Conservation (phyloP, 768 basidiomycete genomes). For the Clathrus columnatus region DNA sequence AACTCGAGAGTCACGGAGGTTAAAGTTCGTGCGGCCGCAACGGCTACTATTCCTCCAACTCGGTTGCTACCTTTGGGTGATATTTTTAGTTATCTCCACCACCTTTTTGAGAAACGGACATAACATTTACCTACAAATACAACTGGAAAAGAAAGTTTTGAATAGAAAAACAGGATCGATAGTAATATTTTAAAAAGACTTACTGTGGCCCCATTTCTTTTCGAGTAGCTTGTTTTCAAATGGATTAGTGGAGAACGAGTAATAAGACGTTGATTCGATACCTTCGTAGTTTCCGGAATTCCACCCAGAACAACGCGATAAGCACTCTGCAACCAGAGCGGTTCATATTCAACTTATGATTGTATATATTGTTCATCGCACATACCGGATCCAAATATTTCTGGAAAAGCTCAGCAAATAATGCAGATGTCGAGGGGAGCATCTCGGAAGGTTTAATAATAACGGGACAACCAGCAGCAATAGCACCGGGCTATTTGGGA, state of each 20-base stretch:
- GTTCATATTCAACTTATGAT: background rate
- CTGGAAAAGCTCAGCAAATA: constrained; percentile 18
- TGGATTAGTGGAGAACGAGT: background rate
- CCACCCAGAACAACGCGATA: constrained; percentile 14
- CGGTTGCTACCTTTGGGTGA: constrained; percentile 29
- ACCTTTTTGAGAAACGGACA: background rate
- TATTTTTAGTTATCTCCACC: background rate
- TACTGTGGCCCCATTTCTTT: constrained; percentile 60
- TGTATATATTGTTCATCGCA: background rate
- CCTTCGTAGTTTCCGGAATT: constrained; percentile 11
- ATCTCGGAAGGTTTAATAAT: constrained; percentile 19
- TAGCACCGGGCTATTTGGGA: background rate
- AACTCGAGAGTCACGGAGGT: constrained; percentile 55
- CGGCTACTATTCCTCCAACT: constrained; percentile 57
- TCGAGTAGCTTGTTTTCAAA: background rate
- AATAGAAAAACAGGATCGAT: constrained; percentile 11
- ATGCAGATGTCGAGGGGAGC: constrained; percentile 7
- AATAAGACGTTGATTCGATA: background rate
- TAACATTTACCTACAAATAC: constrained; percentile 34
- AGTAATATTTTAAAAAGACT: background rate
- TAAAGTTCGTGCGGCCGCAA: constrained; percentile 68
- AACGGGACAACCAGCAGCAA: constrained; percentile 10
- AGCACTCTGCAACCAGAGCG: background rate
- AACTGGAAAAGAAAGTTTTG: constrained; percentile 26
- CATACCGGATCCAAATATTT: constrained; percentile 18